Conservation (phyloP, 495 filamentous ascomycete genomes). For the Xylaria intraflava region DNA sequence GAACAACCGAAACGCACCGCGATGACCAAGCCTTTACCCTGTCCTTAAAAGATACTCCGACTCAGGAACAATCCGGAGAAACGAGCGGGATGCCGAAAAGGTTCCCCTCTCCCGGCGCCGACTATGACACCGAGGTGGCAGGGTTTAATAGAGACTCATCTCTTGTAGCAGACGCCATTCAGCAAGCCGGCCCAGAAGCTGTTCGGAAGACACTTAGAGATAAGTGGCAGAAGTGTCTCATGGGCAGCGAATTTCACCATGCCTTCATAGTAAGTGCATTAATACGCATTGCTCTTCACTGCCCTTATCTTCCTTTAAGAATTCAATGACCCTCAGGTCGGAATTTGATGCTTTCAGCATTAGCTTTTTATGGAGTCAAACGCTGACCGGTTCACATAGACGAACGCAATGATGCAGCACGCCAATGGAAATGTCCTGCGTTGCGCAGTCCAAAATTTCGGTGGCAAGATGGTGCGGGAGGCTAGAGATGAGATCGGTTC, state of each 20-base stretch:
- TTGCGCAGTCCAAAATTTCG: conserved; percentile 39
- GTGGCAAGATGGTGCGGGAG: conserved; percentile 37
- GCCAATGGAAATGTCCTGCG: conserved; percentile 30
- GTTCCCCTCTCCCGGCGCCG: conserved; percentile 34
- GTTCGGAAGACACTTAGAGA: conserved; percentile 40
- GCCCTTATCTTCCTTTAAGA: neutral
- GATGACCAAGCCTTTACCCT: neutral
- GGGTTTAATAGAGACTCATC: conserved; percentile 39
- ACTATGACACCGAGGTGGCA: conserved; percentile 30
- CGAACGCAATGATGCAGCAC: conserved; percentile 43
- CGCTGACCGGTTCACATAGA: conserved; percentile 20
- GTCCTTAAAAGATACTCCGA: neutral
- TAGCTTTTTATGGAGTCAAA: neutral
- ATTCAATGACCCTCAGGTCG: neutral
- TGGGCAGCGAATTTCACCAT: conserved; percentile 46
- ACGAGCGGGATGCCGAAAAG: conserved; percentile 10
- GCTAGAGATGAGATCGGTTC: conserved; percentile 33
- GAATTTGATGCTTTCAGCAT: neutral
- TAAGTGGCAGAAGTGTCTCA: conserved; percentile 44
- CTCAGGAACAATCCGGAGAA: neutral
- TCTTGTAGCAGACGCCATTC: conserved; percentile 36
- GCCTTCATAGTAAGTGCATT: conserved; percentile 41
- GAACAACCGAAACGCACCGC: neutral
- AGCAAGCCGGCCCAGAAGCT: conserved; percentile 37
- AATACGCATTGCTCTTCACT: neutral